Percentiles rank a stretch among this genome's conserved stretches.
phyloP scores from a whole-genome alignment of 2,329 filamentous ascomycete species.

The Kalaharituber pfeilii region DNA sequence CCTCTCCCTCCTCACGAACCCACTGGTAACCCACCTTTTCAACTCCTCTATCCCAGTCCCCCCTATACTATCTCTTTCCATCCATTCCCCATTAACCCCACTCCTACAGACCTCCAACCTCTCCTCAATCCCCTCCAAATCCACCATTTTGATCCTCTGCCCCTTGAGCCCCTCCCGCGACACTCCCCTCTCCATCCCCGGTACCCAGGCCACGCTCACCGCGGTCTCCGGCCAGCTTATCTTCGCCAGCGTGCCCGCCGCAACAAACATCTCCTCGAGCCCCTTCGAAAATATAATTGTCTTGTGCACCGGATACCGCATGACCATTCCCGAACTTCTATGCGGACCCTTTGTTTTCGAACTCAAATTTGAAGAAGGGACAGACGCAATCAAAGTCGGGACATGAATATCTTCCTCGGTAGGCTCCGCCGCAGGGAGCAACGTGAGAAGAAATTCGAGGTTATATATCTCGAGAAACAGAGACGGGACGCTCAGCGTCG shows the following conservation, averaged over 20 bases:
- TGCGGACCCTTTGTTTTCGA: constrained; percentile 36
- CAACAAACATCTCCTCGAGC: constrained; percentile 24
- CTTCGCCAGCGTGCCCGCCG: constrained; percentile 30
- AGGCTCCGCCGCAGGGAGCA: constrained; percentile 27
- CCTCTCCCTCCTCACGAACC: too few species aligned
- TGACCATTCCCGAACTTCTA: constrained; percentile 36
- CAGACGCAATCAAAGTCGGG: constrained; percentile 27
- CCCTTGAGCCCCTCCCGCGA: constrained; percentile 22
- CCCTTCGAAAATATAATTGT: constrained; percentile 41
- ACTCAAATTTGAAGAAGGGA: constrained; percentile 39
- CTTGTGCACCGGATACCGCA: constrained; percentile 47
- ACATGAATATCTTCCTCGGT: constrained; percentile 30
- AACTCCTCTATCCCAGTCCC: neutral
- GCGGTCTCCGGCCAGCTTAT: constrained; percentile 9
- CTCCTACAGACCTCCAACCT: neutral
- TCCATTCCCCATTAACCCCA: too few species aligned
- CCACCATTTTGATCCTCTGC: constrained; percentile 3
- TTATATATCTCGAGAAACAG: constrained; percentile 37
- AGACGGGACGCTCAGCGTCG: constrained; percentile 40
- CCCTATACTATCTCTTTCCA: neutral
- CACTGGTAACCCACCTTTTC: neutral
- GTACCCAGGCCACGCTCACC: constrained; percentile 22
- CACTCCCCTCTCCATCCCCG: constrained; percentile 29
- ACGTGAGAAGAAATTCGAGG: constrained; percentile 43
- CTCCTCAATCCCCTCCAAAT: constrained; percentile 2